Percentiles rank a stretch among this genome's conserved stretches.
phyloP scores from a whole-genome alignment of 192 early-diverging fungal genomes.

The Podila minutissima region DNA sequence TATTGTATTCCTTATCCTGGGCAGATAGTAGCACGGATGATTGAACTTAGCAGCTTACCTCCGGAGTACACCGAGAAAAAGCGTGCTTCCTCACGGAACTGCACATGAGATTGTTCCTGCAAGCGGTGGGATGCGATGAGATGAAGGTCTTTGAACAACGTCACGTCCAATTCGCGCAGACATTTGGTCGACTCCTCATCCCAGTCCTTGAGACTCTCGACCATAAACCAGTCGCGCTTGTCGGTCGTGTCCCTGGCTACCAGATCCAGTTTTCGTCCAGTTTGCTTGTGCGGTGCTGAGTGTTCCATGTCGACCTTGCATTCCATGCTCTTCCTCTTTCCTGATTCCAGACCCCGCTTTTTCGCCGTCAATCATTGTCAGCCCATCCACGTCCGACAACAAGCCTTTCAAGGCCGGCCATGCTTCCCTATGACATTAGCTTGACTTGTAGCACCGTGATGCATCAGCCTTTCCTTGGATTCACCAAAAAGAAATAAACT shows the following conservation, averaged over 20 bases:
- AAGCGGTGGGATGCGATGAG: slow-evolving; percentile 35
- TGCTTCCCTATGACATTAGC: slow-evolving; percentile 5
- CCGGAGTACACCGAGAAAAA: slow-evolving; percentile 49
- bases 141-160: slow-evolving; percentile 39
- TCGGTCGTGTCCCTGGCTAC: slow-evolving; percentile 32
- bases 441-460: too few species aligned
- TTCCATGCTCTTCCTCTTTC: slow-evolving; percentile 18
- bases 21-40: too few species aligned
- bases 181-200: slow-evolving; percentile 40
- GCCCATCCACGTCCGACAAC: slow-evolving; percentile 35
- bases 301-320: slow-evolving; percentile 20
- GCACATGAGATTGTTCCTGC: slow-evolving; percentile 19
- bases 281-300: slow-evolving; percentile 19
- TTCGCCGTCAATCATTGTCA: slow-evolving; percentile 44
- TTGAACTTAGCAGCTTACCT: slow-evolving; percentile 34
- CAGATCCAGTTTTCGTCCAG: slow-evolving; percentile 29
- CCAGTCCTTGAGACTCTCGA: slow-evolving; percentile 33
- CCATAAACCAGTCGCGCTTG: slow-evolving; percentile 33
- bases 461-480: too few species aligned
- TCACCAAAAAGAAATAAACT: too few species aligned
- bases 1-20: too few species aligned
- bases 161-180: slow-evolving; percentile 31
- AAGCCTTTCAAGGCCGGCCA: slow-evolving; percentile 40
- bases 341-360: slow-evolving; percentile 30
- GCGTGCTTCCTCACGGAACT: slow-evolving; percentile 18